Evolutionary conservation across 768 basidiomycete genomes (phyloP), one percentile per base, ranked within the genome.

Genomic region (Lentinula edodes): DNA sequence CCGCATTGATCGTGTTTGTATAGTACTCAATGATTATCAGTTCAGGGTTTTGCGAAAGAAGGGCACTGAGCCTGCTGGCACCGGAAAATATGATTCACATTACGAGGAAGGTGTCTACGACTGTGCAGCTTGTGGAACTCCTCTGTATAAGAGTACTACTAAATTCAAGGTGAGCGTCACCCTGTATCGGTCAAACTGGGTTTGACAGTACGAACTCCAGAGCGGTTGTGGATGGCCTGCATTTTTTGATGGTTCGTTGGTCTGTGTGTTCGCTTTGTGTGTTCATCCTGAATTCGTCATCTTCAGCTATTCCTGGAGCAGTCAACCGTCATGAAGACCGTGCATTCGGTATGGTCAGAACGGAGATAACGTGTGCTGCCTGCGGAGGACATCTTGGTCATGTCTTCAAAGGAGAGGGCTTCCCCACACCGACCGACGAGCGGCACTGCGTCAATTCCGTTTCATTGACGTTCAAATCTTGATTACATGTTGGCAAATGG

Each of bases 151-250:
- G 79, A 91, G 90, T 68, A 79, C 78, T 32, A 94, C 93, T 65
- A 97, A 97, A 75, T 97, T 96, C 74, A 82, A 89, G 67, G 81
- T 83, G 43, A 35, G 77, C 69, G 32, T 53, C 35, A n/a, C 34
- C 36, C 8, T 42, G 9, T 28, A 28, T 28, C 28, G 28, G 28
- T 4, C 28, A 28, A 28, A 28, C 39, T 50, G 12, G 20, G 15
- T 52, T 39, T 13, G 10, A 39, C 36, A 20, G 34, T 46, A 64
- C 5, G 36, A 48, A 16, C 23, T 23, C 2, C 58, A 82, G 81
- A 94, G 91, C 62, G 93, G 93, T 7, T 96, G 93, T 68, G 95
- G 95, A 23, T 98, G 95, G 95, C 95, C 95, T n/a, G 93, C 95
- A 0, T 98, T 97, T 81, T 98, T 89, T 70, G 95, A 96, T 70